Base-by-base conservation (phyloP, 495 filamentous ascomycete species). In the Xylaria intraflava region DNA sequence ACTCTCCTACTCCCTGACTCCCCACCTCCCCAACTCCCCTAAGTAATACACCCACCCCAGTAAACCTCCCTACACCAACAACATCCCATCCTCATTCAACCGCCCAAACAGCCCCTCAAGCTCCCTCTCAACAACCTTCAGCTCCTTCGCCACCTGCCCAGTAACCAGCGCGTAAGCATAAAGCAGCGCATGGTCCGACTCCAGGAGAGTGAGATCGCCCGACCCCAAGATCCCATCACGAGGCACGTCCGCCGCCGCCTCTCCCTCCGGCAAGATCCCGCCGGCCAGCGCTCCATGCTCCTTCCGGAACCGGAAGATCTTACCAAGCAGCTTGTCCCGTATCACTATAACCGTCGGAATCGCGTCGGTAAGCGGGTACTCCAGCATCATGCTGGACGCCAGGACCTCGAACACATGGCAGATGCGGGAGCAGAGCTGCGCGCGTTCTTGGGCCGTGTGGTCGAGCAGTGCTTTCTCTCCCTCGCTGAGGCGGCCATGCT, bases 341-440 rank as follows among this genome's bases (percentile, higher is more conserved):
- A 83, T 81, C 65, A 89, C 82, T 20, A 86, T 79, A 22, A 90
- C 85, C 55, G 83, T 92, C 4, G 93, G 93, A 11, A 97, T 69
- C 20, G 85, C 86, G 59, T 94, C 89, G 22, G 86, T 94, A 35
- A 98, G 72, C 0, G 93, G 92, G 57, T 95, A 96, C 64, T 94
- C 91, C 0, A 97, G 78, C 72, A 93, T 93, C 67, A 97, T 81
- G 1, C 88, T 93, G 1, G 87, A 91, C 1, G 92, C 93, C 56
- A 98, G 80, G 1, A 96, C 91, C 56, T 93, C 88, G 54, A 97
- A 86, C 36, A 98, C 78, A 75, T 98, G 93, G 64, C 89, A 92
- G 56, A 97, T 93, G 30, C 93, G 81, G 22, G 84, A 78, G 55
- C 87, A 90, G 20, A 97, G 74, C 61, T 89, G 82, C 19, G 77